Base-by-base conservation (phyloP, 768 basidiomycete genomes). In the Sporobolomyces phaffii region DNA sequence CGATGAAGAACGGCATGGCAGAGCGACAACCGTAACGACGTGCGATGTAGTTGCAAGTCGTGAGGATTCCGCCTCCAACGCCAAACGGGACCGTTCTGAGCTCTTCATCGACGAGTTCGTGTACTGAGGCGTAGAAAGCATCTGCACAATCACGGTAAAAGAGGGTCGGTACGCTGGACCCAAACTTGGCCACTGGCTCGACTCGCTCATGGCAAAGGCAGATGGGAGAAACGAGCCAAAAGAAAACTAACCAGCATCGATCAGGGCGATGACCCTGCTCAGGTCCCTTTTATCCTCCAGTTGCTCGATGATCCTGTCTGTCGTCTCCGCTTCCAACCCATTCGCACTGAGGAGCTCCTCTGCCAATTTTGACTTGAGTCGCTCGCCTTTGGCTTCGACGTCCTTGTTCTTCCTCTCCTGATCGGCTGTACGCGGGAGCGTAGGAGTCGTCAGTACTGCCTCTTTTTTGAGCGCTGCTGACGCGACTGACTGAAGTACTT, bases 1-100 rank as follows among this genome's bases (percentile, higher is more conserved):
- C 94, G 48, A 98, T 86, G 77, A 92, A 94, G 57, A 85, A 92
- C n/a, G 94, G 85, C 96, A 97, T 97, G 33, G 91, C 94, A 7
- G 91, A 94, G 48, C 96, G 86, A 51, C 68, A 70, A 2, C 74
- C 74, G 47, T 61, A 75, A 24, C 65, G 65, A 15, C 74, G 62
- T 0, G 74, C 72, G 43, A 67, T 67, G 62, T 75, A 73, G 2
- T 33, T 49, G 9, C 62, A 91, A 0, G 94, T 97, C 15, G 83
- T 85, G 18, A 96, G 78, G 9, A 98, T 87, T 7, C 91, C 91
- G 45, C 82, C 80, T 47, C 90, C 90, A 22, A 94, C 92, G 81
- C 79, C 80, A 64, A 81, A 82, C 0, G 79, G 75, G 57, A 78
- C 80, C 18, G 79, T 79, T 45, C 75, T 80, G 34, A 77, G 56